Conservation (phyloP, 495 filamentous ascomycete genomes). For the Penicillium chermesinum region DNA sequence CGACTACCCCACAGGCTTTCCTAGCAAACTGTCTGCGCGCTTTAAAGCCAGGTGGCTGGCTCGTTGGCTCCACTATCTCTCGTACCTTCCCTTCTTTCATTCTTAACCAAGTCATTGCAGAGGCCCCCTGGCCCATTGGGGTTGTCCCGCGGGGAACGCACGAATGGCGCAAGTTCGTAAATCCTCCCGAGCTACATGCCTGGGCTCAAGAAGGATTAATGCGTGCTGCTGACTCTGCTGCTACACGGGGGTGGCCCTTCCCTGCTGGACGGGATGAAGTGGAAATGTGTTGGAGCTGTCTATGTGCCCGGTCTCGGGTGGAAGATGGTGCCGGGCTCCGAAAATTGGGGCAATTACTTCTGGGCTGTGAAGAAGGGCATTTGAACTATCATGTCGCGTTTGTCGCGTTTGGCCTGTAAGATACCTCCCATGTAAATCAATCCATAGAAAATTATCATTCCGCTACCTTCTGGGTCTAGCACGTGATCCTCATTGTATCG, state of each 20-base stretch:
- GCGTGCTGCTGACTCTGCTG: conserved; percentile 34
- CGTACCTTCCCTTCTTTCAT: conserved; percentile 81
- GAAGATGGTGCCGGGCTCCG: conserved; percentile 76
- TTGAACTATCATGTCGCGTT: conserved; percentile 12
- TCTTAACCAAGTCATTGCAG: conserved; percentile 86
- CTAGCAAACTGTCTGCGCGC: conserved; percentile 61
- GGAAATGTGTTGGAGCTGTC: conserved; percentile 62
- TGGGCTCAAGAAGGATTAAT: conserved; percentile 50
- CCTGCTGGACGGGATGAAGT: conserved; percentile 50
- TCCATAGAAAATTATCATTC: not conserved
- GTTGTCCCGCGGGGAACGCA: conserved; percentile 92
- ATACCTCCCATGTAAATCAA: conserved; percentile 7
- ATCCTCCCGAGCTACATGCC: conserved; percentile 68
- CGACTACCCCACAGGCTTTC: conserved; percentile 60
- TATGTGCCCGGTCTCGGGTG: conserved; percentile 91
- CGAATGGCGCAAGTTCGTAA: conserved; percentile 93
- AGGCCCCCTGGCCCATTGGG: conserved; percentile 68
- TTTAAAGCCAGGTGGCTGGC: conserved; percentile 86
- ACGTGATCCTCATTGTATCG: too few species aligned
- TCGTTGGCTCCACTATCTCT: conserved; percentile 86
- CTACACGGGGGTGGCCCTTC: conserved; percentile 48
- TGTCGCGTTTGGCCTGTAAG: conserved; percentile 7
- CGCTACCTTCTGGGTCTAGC: too few species aligned
- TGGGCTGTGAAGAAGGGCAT: conserved; percentile 71
- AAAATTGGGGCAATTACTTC: conserved; percentile 94